Evolutionary conservation across 2,329 filamentous ascomycete species (phyloP).

Genomic region (Xylariaceae sp.): DNA sequence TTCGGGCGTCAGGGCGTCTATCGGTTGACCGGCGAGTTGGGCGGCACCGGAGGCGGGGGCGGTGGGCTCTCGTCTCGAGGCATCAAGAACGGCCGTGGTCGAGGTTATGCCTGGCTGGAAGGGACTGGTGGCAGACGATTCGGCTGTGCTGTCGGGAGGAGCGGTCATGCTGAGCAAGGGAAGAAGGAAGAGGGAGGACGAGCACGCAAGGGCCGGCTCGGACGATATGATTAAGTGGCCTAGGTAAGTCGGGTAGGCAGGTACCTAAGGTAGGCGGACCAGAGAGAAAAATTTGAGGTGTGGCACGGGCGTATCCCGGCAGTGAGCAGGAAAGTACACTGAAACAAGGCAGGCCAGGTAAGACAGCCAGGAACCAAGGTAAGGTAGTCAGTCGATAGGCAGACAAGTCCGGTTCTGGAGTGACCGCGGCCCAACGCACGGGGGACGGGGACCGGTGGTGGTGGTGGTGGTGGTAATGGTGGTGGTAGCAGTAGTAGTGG

Average conservation of each 20-base stretch:
- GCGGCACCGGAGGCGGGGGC: conserved; percentile 52
- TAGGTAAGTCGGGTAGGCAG: too few species aligned
- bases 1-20: conserved; percentile 33
- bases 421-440: conserved; percentile 20
- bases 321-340: conserved; percentile 20
- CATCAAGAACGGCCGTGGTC: conserved; percentile 40
- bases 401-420: conserved; percentile 21
- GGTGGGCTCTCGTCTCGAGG: conserved; percentile 57
- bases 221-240: conserved; percentile 21
- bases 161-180: conserved; percentile 27
- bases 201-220: conserved; percentile 19
- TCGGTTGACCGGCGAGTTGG: conserved; percentile 61
- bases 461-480: conserved; percentile 8
- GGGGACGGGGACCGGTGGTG: conserved; percentile 19
- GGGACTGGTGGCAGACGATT: conserved; percentile 27
- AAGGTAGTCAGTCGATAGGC: conserved; percentile 11
- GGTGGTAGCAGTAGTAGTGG: conserved; percentile 1
- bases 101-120: conserved; percentile 22
- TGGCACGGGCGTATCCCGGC: conserved; percentile 22
- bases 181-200: conserved; percentile 22
- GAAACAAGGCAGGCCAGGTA: conserved; percentile 22
- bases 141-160: conserved; percentile 28
- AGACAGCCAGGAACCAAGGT: conserved; percentile 17
- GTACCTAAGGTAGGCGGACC: conserved; percentile 17
- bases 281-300: conserved; percentile 22